phyloP scores from a whole-genome alignment of 306 rosid genomes.

The Astragalus glycyphyllos region DNA sequence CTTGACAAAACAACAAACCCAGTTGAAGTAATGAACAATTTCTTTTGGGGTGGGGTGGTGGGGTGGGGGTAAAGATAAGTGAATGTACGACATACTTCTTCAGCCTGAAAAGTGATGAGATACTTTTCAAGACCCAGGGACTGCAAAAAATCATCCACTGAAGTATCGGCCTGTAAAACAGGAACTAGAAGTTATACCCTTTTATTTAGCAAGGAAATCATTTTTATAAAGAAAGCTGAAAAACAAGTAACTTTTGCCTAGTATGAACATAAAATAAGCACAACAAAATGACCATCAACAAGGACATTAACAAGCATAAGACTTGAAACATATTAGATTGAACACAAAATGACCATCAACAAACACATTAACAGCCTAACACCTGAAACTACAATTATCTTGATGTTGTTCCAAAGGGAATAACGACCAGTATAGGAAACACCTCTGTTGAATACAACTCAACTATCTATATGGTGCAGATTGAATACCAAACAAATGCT shows the following conservation, averaged over 20 bases:
- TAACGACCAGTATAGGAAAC: constrained; percentile 19
- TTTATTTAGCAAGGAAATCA: constrained; percentile 24
- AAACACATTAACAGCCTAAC: constrained; percentile 21
- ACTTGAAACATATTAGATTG: background rate
- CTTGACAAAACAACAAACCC: constrained; percentile 31
- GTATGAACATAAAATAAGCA: constrained; percentile 1
- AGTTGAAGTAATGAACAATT: constrained; percentile 19
- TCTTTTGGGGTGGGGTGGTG: background rate
- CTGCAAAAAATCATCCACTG: constrained; percentile 83
- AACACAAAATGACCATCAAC: constrained; percentile 31
- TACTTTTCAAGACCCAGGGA: constrained; percentile 96
- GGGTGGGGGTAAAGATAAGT: background rate
- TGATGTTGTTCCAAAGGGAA: background rate
- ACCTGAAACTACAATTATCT: constrained; percentile 13
- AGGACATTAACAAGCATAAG: background rate
- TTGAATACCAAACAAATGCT: constrained; percentile 5
- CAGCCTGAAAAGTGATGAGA: constrained; percentile 92
- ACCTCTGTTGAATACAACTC: background rate
- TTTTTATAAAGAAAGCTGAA: background rate
- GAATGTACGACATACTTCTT: constrained; percentile 72
- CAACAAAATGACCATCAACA: constrained; percentile 30
- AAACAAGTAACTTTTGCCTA: constrained; percentile 2
- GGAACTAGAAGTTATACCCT: constrained; percentile 26
- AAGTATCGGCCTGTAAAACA: constrained; percentile 68
- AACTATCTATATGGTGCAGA: background rate